Evolutionary conservation across 768 basidiomycete genomes (phyloP).

Genomic region (Trametes cubensis): DNA sequence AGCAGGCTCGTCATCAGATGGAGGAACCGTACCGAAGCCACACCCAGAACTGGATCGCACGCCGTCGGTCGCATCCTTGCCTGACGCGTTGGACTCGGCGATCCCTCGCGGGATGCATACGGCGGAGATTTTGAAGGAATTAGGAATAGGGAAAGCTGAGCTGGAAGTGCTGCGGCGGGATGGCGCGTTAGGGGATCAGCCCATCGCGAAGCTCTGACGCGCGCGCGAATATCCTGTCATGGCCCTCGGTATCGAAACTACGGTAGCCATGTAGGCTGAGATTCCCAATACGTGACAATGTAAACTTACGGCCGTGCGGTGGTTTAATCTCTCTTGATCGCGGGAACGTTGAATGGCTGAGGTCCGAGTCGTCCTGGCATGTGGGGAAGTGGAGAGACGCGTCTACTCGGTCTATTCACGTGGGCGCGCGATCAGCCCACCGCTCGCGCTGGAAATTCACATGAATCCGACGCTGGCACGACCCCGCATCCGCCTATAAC

Average conservation of each 20-base stretch:
- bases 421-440: slow-evolving; percentile 19
- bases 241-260: neutral
- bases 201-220: slow-evolving; percentile 18
- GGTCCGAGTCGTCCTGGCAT: no score
- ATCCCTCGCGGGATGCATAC: slow-evolving; percentile 22
- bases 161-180: slow-evolving; percentile 6
- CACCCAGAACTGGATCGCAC: slow-evolving; percentile 31
- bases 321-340: no score
- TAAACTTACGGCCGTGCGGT: no score
- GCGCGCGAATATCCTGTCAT: neutral
- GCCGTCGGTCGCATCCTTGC: slow-evolving; percentile 15
- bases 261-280: neutral
- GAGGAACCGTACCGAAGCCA: slow-evolving; percentile 18
- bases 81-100: neutral
- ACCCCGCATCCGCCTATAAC: slow-evolving; percentile 16
- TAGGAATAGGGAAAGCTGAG: slow-evolving; percentile 17
- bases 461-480: slow-evolving; percentile 9
- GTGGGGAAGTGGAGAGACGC: slow-evolving; percentile 4
- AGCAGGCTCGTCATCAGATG: slow-evolving; percentile 13
- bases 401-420: slow-evolving; percentile 26
- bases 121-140: slow-evolving; percentile 24
- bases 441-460: slow-evolving; percentile 15
- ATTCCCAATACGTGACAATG: neutral
- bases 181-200: slow-evolving; percentile 17
- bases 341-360: neutral